phyloP scores from a whole-genome alignment of 768 basidiomycete genomes.

The Hysterangium stoloniferum region DNA sequence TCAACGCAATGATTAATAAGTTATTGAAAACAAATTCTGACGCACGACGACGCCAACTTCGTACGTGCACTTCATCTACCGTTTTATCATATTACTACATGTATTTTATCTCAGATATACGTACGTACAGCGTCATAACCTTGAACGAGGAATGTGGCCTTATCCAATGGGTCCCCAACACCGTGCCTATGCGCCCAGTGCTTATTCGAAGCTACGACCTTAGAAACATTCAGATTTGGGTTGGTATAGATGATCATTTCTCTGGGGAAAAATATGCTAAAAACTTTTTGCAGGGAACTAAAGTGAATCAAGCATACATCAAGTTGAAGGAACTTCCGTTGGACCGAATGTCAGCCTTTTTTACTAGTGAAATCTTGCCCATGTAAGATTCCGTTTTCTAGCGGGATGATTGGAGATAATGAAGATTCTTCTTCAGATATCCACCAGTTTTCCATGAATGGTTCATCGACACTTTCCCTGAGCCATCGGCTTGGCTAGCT shows the following conservation, averaged over 20 bases:
- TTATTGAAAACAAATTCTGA: constrained; percentile 90
- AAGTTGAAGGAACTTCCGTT: constrained; percentile 44
- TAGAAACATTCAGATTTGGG: constrained; percentile 40
- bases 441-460: constrained; percentile 93
- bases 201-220: constrained; percentile 60
- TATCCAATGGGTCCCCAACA: constrained; percentile 98
- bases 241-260: constrained; percentile 29
- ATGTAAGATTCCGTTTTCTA: constrained; percentile 33
- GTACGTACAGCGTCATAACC: constrained; percentile 97
- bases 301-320: constrained; percentile 40
- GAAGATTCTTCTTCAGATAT: constrained; percentile 34
- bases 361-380: constrained; percentile 46
- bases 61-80: constrained; percentile 38
- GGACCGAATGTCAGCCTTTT: constrained; percentile 44
- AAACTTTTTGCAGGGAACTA: constrained; percentile 27
- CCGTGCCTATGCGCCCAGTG: constrained; percentile 72
- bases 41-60: constrained; percentile 80
- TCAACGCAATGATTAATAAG: constrained; percentile 96
- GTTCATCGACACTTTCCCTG: constrained; percentile 96
- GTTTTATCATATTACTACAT: background rate
- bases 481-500: constrained; percentile 90
- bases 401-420: background rate
- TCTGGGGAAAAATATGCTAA: background rate
- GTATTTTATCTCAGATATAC: constrained; percentile 53
- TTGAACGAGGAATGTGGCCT: constrained; percentile 96